These are phyloP conservation scores for Wickerhamomyces strasburgensis DNA, from an alignment of 805 yeast species.

Conservation along the genomic window DNA sequence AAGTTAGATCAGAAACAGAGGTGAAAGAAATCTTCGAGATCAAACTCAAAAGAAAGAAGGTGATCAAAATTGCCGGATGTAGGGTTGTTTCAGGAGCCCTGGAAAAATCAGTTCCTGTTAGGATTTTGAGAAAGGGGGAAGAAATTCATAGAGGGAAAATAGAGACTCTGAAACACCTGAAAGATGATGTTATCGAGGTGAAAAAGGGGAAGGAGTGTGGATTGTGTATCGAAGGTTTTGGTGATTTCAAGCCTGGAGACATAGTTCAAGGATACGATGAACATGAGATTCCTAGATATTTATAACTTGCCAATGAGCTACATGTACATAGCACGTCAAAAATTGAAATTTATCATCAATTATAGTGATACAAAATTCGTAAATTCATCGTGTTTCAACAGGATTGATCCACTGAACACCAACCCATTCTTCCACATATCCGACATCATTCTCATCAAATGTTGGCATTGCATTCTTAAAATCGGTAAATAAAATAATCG, in stretches of 20 bases:
- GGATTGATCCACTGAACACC: too few relatives aligned
- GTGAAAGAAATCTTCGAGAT: constrained; percentile 71
- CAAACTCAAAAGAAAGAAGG: constrained; percentile 49
- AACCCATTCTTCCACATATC: too few relatives aligned
- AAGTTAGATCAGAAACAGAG: constrained; percentile 60
- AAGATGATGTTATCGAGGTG: constrained; percentile 73
- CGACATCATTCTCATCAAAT: too few relatives aligned
- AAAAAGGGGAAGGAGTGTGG: constrained; percentile 92
- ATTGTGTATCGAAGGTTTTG: constrained; percentile 63
- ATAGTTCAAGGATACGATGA: constrained; percentile 68
- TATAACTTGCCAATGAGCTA: constrained; percentile 12
- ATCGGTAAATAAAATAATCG: too few relatives aligned
- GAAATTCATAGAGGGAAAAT: constrained; percentile 55
- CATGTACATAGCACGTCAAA: constrained; percentile 1
- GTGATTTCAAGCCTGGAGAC: constrained; percentile 71
- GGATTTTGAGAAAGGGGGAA: constrained; percentile 48
- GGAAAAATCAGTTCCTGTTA: constrained; percentile 51
- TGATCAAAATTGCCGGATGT: constrained; percentile 78
- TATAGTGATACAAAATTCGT: too few relatives aligned
- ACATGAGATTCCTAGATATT: constrained; percentile 48
- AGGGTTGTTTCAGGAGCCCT: constrained; percentile 67
- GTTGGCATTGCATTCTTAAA: too few relatives aligned
- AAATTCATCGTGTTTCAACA: too few relatives aligned
- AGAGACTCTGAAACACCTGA: constrained; percentile 72
- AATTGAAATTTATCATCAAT: neutral